Evolutionary conservation across 179 eudicot species (phyloP), one percentile per base, ranked within the genome.

Genomic region (Spergularia azorica): DNA sequence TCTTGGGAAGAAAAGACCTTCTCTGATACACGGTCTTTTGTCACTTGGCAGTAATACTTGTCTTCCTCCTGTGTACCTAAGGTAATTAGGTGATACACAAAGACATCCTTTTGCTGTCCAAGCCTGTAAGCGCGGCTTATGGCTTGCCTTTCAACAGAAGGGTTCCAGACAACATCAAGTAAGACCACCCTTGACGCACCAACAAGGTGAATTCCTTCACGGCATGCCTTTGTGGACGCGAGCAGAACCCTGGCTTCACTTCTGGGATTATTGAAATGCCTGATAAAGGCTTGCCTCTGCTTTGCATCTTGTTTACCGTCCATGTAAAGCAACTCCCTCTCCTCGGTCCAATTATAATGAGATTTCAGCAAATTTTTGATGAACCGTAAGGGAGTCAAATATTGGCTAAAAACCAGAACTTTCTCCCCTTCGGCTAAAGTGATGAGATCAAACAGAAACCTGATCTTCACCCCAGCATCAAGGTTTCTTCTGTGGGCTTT

Each of bases 151-250:
- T 83, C 89, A 0, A 86, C 87, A 5, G 85, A 74, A 0, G 89
- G 89, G 20, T 86, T 86, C 89, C 89, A 86, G 6, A 77, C 83
- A 5, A 82, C 85, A 58, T 86, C 89, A 0, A 86, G 87, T 70
- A 86, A 61, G 41, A 86, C 85, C 36, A 86, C 89, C 75, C 89
- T 79, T 0, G 89, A 86, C 3, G 89, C 87, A 52, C 89, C 89
- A 0, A 84, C 84, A 3, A 86, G 77, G 20, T 79, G 78, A 56
- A 86, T 86, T 13, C 89, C 89, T 63, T 86, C 89, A 46, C 76
- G 77, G 46, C 89, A 86, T 17, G 89, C 87, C 78, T 63, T 81
- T 8, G 83, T 86, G 0, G 89, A 86, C 9, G 89, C 89, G 1
- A 86, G 78, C 36, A 86, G 77, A 16, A 86, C 87, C 60, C 77